Evolutionary conservation across 2,329 filamentous ascomycete species (phyloP), one percentile per base, ranked within the genome.

Genomic region (Esteya vermicola): DNA sequence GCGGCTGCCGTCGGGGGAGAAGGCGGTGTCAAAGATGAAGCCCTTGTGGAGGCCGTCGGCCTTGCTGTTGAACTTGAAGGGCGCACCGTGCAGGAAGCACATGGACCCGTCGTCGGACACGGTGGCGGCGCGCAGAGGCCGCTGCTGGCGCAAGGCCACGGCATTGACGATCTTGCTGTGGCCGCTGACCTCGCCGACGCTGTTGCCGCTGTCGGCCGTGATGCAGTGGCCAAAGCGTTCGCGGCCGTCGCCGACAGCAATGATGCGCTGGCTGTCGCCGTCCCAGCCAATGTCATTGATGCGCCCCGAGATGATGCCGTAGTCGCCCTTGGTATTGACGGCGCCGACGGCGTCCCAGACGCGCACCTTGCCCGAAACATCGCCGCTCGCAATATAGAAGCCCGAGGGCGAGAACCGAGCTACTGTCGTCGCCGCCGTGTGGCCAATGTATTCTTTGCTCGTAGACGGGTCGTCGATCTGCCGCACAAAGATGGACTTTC

Each of bases 231-330:
- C 89, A 57, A 85, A 95, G 42, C 85, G 75, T 63, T 96, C 86
- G 55, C 89, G 88, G 38, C 91, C 91, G 51, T 96, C 84, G 33
- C 91, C 91, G 6, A 98, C 89, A 4, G 89, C 91, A 53, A 96
- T 95, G 54, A 98, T 81, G 37, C 91, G 81, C 65, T 95, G 88
- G 45, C 84, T 93, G 61, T 98, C 91, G 42, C 88, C 89, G 54
- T 96, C 91, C 88, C 91, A 98, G 1, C 86, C 89, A 48, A 98
- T 76, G 57, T 98, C 91, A 57, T 94, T 93, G 62, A 98, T 89
- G 40, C 85, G 81, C 12, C 91, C 91, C 26, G 84, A 86, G 53
- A 96, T 88, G 61, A 96, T 95, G 54, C 78, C 73, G 61, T 94
- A 96, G 60, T 96, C 89, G 49, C 88, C 85, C 60, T 93, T 93